Conservation (phyloP, 2,329 filamentous ascomycete genomes). For the Verticillium klebahnii region DNA sequence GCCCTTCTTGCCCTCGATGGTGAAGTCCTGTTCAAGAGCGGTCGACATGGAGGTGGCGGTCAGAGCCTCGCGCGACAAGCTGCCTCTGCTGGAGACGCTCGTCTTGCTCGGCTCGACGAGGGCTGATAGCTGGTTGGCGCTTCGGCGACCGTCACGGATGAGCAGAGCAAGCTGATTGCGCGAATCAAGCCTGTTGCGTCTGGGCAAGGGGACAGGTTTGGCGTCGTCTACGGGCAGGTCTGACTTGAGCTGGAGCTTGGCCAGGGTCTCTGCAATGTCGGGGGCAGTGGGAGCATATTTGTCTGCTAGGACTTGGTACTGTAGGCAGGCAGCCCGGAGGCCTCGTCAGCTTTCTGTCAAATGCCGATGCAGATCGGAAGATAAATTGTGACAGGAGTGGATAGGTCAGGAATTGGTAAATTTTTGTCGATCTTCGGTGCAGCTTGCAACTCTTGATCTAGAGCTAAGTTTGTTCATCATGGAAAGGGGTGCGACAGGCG, state of each 20-base stretch:
- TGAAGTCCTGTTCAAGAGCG: conserved; percentile 84
- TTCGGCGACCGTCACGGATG: conserved; percentile 59
- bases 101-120: conserved; percentile 47
- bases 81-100: conserved; percentile 43
- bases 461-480: conserved; percentile 63
- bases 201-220: conserved; percentile 48
- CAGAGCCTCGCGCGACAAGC: conserved; percentile 37
- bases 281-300: conserved; percentile 62
- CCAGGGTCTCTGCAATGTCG: conserved; percentile 62
- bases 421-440: conserved; percentile 56
- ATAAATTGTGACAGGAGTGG: conserved; percentile 10
- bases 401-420: conserved; percentile 36
- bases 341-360: conserved; percentile 12
- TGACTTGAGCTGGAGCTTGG: conserved; percentile 62
- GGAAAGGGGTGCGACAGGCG: conserved; percentile 11
- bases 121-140: conserved; percentile 47
- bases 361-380: conserved; percentile 2
- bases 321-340: conserved; percentile 6
- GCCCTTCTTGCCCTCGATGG: conserved; percentile 76
- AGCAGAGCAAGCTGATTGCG: conserved; percentile 58
- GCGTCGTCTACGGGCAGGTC: conserved; percentile 28
- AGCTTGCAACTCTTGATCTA: conserved; percentile 68
- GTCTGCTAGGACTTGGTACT: conserved; percentile 63
- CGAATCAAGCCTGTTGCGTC: conserved; percentile 37
- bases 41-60: conserved; percentile 55